phyloP scores from a whole-genome alignment of 2,329 filamentous ascomycete species.

The Trichoderma cornu-damae region DNA sequence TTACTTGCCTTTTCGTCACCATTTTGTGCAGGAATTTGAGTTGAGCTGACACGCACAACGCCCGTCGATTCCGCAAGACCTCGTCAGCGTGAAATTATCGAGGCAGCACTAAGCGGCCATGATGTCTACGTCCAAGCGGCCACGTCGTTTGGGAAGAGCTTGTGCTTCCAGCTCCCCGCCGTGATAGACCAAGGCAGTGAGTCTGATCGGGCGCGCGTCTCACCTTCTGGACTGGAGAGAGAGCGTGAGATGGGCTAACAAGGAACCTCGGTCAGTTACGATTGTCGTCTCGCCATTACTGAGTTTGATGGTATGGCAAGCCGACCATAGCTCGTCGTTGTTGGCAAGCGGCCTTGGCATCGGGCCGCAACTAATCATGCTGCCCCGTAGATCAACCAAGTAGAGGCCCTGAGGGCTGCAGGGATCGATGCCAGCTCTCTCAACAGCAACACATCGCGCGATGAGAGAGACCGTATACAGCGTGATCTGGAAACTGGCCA shows the following conservation, averaged over 20 bases:
- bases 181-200: slow-evolving; percentile 79
- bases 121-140: slow-evolving; percentile 94
- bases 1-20: neutral
- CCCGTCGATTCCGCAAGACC: slow-evolving; percentile 48
- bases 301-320: slow-evolving; percentile 69
- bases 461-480: slow-evolving; percentile 64
- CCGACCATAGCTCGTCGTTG: slow-evolving; percentile 1
- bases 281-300: slow-evolving; percentile 86
- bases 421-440: slow-evolving; percentile 78
- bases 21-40: neutral
- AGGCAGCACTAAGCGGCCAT: slow-evolving; percentile 70
- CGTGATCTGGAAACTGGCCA: slow-evolving; percentile 83
- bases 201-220: slow-evolving; percentile 32
- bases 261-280: slow-evolving; percentile 56
- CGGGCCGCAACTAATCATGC: neutral
- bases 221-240: slow-evolving; percentile 8
- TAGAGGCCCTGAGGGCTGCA: slow-evolving; percentile 68
- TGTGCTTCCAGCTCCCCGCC: slow-evolving; percentile 89
- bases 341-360: neutral
- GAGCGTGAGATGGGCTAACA: neutral
- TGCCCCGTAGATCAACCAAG: slow-evolving; percentile 76
- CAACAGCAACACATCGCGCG: slow-evolving; percentile 70
- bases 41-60: neutral
- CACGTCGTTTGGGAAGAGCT: slow-evolving; percentile 84
- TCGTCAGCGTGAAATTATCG: slow-evolving; percentile 81